Conservation (phyloP, 106 monocot species). For the Allium cepa region DNA sequence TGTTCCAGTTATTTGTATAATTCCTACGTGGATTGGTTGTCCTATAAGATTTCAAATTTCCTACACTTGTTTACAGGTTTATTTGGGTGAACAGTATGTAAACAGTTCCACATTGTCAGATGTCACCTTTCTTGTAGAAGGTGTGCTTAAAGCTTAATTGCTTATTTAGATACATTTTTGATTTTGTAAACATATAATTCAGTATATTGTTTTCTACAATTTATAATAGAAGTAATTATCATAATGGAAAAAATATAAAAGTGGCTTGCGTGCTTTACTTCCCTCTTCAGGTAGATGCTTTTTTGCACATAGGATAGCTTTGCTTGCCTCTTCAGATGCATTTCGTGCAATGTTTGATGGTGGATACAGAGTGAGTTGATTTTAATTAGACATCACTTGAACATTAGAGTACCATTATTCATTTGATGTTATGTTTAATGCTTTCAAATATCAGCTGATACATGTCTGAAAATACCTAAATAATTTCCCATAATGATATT, state of each 20-base stretch:
- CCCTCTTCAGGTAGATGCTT: conserved; percentile 70
- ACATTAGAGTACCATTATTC: neutral
- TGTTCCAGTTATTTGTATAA: too few species aligned
- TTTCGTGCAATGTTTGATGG: conserved; percentile 99
- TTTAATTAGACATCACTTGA: neutral
- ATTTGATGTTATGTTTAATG: neutral
- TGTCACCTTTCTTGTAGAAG: conserved; percentile 98
- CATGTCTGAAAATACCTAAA: neutral
- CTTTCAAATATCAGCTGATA: neutral
- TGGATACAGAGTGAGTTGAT: conserved; percentile 77
- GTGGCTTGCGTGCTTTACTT: neutral
- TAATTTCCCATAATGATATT: neutral
- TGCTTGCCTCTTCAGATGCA: conserved; percentile 97
- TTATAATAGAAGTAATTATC: neutral
- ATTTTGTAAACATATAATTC: too few species aligned
- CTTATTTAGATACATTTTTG: too few species aligned
- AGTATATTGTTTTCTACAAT: too few species aligned
- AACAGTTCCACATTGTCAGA: conserved; percentile 87
- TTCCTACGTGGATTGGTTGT: too few species aligned
- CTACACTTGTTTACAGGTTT: conserved; percentile 47
- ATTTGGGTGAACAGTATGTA: conserved; percentile 95
- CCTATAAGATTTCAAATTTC: too few species aligned
- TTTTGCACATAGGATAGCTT: conserved; percentile 93
- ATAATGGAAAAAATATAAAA: neutral
- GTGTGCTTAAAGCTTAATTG: conserved; percentile 12